Conservation (phyloP, 2,329 filamentous ascomycete species). For the Penicillium frequentans region DNA sequence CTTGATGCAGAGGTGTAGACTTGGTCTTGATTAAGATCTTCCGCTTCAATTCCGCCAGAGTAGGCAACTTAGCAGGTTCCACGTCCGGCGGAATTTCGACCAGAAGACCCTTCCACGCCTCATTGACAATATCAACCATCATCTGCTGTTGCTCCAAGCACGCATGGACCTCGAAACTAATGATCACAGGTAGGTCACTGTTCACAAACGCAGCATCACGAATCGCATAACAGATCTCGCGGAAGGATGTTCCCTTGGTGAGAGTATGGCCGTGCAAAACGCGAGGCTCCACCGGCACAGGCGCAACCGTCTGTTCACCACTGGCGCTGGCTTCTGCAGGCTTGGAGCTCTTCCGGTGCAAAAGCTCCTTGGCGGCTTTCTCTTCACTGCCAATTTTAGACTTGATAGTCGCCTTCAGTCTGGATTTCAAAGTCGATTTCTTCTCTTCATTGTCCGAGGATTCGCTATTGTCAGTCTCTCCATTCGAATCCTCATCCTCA, state of each 20-base stretch:
- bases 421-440: conserved; percentile 1
- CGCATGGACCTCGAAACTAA: conserved; percentile 90
- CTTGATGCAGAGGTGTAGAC: conserved; percentile 50
- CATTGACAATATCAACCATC: conserved; percentile 92
- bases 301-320: neutral
- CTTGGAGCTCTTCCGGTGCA: neutral
- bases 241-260: conserved; percentile 81
- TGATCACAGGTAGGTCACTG: conserved; percentile 78
- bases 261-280: conserved; percentile 86
- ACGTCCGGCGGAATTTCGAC: conserved; percentile 64
- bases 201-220: conserved; percentile 73
- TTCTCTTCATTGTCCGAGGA: conserved; percentile 13
- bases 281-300: conserved; percentile 62
- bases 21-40: conserved; percentile 88
- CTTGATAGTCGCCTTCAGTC: conserved; percentile 18
- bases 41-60: conserved; percentile 67
- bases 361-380: conserved; percentile 7
- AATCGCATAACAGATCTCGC: conserved; percentile 80
- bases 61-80: conserved; percentile 58
- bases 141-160: conserved; percentile 78
- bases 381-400: conserved; percentile 7
- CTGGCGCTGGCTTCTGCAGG: neutral
- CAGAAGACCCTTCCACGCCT: conserved; percentile 77
- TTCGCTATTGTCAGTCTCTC: conserved; percentile 27
- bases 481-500: conserved; percentile 33